A percentile compares a stretch with the other conserved stretches of the same genome.
These are phyloP conservation scores for Yamadazyma spencermartinsiae DNA, from an alignment of 1,139 yeast species.

Conservation along the genomic window DNA sequence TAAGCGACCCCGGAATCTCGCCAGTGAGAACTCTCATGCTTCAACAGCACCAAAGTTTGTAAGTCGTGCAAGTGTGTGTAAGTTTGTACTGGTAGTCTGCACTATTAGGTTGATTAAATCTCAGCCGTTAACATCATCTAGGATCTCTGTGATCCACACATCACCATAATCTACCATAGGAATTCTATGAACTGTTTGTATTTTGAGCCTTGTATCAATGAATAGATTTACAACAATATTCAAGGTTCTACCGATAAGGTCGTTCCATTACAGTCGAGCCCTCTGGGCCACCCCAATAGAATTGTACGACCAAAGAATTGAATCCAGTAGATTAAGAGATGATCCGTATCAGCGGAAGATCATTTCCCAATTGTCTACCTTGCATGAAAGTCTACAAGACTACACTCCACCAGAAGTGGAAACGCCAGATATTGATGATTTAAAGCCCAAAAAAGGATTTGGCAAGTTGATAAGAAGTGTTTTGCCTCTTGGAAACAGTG, in stretches of 20 bases:
- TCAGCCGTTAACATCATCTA: no score
- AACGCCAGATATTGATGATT: constrained; percentile 48
- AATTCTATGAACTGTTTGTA: no score
- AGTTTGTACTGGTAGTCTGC: no score
- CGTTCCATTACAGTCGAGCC: not conserved
- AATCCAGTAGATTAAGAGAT: constrained; percentile 52
- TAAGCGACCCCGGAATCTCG: no score
- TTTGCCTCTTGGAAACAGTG: constrained; percentile 6
- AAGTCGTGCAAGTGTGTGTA: no score
- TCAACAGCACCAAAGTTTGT: no score
- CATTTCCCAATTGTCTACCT: constrained; percentile 50
- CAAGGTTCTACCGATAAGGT: constrained; percentile 1
- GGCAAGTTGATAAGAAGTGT: constrained; percentile 21
- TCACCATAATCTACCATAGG: not conserved
- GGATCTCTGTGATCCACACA: no score
- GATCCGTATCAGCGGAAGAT: constrained; percentile 72
- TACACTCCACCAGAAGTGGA: constrained; percentile 59
- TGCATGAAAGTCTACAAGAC: constrained; percentile 46
- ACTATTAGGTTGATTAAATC: no score
- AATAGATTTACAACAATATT: not conserved
- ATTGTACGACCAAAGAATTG: constrained; percentile 60
- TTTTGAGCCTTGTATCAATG: no score
- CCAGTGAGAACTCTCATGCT: no score
- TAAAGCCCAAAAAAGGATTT: constrained; percentile 50
- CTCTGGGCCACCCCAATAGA: constrained; percentile 46